Percentiles rank a stretch among this genome's conserved stretches.
Evolutionary conservation across 1,284 basidiomycete genomes (phyloP).

Genomic region (Naganishia albida): DNA sequence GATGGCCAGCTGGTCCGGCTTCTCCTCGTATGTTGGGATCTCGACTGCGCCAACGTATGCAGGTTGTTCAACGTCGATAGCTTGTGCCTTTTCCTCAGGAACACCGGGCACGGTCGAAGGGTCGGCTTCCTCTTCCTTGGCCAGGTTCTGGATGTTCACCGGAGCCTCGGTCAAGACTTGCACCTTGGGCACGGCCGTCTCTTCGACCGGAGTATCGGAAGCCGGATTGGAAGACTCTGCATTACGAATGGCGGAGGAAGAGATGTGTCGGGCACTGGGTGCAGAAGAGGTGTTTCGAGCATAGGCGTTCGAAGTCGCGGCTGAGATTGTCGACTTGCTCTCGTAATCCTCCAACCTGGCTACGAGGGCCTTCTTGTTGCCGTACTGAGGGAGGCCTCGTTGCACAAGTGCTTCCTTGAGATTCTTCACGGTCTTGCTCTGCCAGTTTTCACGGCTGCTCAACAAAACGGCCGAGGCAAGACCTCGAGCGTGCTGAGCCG

Average conservation of each 20-base stretch:
- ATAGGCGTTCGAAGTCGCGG: slow-evolving; percentile 12
- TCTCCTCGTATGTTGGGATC: slow-evolving; percentile 28
- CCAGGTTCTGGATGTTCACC: slow-evolving; percentile 22
- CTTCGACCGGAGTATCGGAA: neutral
- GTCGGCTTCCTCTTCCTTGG: slow-evolving; percentile 27
- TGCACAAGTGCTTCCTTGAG: slow-evolving; percentile 66
- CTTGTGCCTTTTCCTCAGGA: slow-evolving; percentile 30
- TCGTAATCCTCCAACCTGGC: slow-evolving; percentile 56
- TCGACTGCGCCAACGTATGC: slow-evolving; percentile 26
- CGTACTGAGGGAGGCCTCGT: slow-evolving; percentile 67
- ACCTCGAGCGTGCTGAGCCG: slow-evolving; percentile 35
- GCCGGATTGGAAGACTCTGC: slow-evolving; percentile 21
- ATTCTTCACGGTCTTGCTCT: slow-evolving; percentile 60
- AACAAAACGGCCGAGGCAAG: slow-evolving; percentile 70
- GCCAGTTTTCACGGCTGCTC: slow-evolving; percentile 64
- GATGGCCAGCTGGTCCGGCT: slow-evolving; percentile 21
- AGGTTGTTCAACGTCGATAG: slow-evolving; percentile 22
- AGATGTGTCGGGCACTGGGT: slow-evolving; percentile 23
- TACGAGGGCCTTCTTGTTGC: slow-evolving; percentile 63
- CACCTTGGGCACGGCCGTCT: slow-evolving; percentile 11
- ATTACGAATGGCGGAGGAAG: slow-evolving; percentile 20
- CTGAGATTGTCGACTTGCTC: slow-evolving; percentile 7
- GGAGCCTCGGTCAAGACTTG: slow-evolving; percentile 23
- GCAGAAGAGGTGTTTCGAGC: slow-evolving; percentile 14
- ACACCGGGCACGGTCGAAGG: slow-evolving; percentile 31